Evolutionary conservation across 2,329 filamentous ascomycete species (phyloP).

Genomic region (Colletotrichum nymphaeae): DNA sequence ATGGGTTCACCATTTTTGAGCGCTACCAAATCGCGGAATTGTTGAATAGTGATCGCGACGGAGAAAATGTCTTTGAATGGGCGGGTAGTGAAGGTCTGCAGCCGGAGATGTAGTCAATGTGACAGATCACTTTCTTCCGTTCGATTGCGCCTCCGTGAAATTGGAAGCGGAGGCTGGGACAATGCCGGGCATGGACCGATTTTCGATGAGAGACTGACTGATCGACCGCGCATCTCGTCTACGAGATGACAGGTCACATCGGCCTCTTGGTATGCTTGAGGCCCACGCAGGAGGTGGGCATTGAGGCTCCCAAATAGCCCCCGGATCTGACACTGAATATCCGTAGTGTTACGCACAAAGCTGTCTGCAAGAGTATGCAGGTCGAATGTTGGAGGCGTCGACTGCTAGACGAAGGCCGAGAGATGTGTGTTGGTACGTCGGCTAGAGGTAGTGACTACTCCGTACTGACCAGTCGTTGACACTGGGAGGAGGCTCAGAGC

Average conservation of each 20-base stretch:
- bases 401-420: background rate
- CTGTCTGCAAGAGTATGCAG: background rate
- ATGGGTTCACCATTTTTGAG: background rate
- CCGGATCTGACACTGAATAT: background rate
- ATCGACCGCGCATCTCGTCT: constrained; percentile 28
- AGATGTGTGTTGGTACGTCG: background rate
- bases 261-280: constrained; percentile 1
- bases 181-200: background rate
- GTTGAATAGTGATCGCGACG: background rate
- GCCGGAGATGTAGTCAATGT: constrained; percentile 17
- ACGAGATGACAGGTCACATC: constrained; percentile 26
- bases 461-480: background rate
- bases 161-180: background rate
- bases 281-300: constrained; percentile 1
- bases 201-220: constrained; percentile 12
- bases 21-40: background rate
- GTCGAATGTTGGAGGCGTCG: background rate
- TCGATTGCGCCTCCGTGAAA: background rate
- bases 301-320: background rate
- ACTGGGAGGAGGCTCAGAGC: constrained; percentile 1
- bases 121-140: constrained; percentile 21
- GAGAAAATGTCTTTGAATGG: background rate
- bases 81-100: background rate
- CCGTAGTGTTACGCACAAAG: constrained; percentile 1
- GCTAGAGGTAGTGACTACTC: background rate